Evolutionary conservation across 306 rosid genomes (phyloP).

Genomic region (Begonia loranthoides): DNA sequence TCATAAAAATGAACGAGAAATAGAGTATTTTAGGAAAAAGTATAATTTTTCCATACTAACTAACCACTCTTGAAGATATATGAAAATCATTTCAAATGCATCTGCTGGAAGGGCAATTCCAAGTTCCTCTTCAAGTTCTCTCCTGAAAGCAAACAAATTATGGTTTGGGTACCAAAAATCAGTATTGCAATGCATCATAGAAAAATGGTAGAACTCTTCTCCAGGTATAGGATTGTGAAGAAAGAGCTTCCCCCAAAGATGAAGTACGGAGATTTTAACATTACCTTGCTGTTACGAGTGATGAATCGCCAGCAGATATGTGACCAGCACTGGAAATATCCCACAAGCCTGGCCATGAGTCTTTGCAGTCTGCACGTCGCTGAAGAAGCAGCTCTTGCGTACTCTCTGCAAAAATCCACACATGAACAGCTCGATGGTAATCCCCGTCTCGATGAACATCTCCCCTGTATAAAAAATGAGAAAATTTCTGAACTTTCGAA

Average conservation of each 20-base stretch:
- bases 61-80: slow-evolving; percentile 72
- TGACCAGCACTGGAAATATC: slow-evolving; percentile 95
- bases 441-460: slow-evolving; percentile 86
- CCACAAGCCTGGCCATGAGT: slow-evolving; percentile 82
- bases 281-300: slow-evolving; percentile 69
- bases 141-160: slow-evolving; percentile 38
- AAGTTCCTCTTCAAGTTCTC: slow-evolving; percentile 94
- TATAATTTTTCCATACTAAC: not conserved
- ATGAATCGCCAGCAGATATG: slow-evolving; percentile 69
- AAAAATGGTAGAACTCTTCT: not conserved
- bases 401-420: slow-evolving; percentile 74
- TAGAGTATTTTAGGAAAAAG: too few relatives aligned
- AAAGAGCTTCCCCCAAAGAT: not conserved
- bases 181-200: not conserved
- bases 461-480: slow-evolving; percentile 23
- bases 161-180: not conserved
- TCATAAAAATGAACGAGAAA: too few relatives aligned
- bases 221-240: not conserved
- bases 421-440: slow-evolving; percentile 91
- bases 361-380: slow-evolving; percentile 70
- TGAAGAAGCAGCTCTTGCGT: slow-evolving; percentile 74
- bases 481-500: not conserved
- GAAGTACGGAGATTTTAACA: not conserved
- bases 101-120: slow-evolving; percentile 73
- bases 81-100: slow-evolving; percentile 73